These are phyloP conservation scores for Gliomastix tumulicola DNA, from an alignment of 2,329 filamentous ascomycete genomes.

Conservation along the genomic window DNA sequence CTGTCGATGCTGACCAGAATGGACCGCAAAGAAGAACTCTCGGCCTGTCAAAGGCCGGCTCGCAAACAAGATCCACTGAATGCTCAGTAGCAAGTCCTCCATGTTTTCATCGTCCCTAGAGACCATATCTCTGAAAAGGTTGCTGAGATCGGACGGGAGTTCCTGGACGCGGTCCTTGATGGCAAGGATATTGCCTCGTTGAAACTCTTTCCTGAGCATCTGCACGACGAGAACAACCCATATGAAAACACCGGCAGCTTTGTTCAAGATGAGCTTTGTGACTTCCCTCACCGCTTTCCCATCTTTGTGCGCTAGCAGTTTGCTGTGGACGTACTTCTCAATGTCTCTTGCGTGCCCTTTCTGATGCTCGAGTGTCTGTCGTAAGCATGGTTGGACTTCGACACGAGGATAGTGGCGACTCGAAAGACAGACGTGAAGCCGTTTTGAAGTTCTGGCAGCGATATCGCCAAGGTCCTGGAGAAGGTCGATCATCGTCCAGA, in stretches of 20 bases:
- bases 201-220: conserved; percentile 24
- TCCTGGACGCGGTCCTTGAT: conserved; percentile 18
- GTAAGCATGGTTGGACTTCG: conserved; percentile 13
- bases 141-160: conserved; percentile 21
- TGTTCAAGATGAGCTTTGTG: conserved; percentile 6
- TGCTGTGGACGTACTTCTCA: conserved; percentile 8
- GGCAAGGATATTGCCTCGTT: conserved; percentile 10
- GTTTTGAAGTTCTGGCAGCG: conserved; percentile 8
- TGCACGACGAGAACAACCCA: conserved; percentile 30
- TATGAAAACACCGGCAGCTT: conserved; percentile 31
- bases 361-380: conserved; percentile 14
- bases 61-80: conserved; percentile 44
- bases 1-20: background rate
- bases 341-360: conserved; percentile 15
- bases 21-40: conserved; percentile 28
- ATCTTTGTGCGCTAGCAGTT: conserved; percentile 4
- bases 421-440: conserved; percentile 29
- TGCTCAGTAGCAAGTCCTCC: conserved; percentile 29
- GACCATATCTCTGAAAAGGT: conserved; percentile 40
- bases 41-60: conserved; percentile 27
- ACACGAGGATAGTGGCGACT: conserved; percentile 38
- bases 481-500: background rate
- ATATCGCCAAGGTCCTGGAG: conserved; percentile 1
- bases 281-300: background rate
- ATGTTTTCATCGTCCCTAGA: conserved; percentile 31